Base-by-base conservation (phyloP, 2,329 filamentous ascomycete genomes). In the Claviceps purpurea region DNA sequence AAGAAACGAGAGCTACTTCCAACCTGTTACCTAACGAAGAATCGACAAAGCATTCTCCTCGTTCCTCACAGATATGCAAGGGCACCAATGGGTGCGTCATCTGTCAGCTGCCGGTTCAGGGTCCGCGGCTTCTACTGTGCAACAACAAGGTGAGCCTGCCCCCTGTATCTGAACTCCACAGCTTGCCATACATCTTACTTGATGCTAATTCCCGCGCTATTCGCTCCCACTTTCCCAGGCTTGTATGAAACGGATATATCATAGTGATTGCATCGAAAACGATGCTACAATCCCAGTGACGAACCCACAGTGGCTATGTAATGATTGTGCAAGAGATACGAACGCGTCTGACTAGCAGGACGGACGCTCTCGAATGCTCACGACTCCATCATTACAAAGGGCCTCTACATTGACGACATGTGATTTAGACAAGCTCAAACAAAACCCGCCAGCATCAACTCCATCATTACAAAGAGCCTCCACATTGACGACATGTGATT, bases 21-120 rank as follows among this genome's bases (percentile, higher is more conserved):
- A 38, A 47, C 50, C 11, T 18, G 2, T 39, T 18, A 38, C 18
- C 51, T n/a, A 49, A 51, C 26, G 52, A 50, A 2, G 24, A 14
- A 50, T 39, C 30, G 49, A 56, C 34, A 47, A 65, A 61, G 50
- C 59, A 63, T 49, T 64, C 65, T 16, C 60, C 64, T 16, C 62
- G 61, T 26, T 61, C 62, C 20, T 60, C 65, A 2, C 68, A 69
- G 52, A 66, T 69, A 42, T 66, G 68, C 53, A 73, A 68, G 57
- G 70, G 69, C 20, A 61, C 66, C 20, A 71, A 67, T 38, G 74
- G 75, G 45, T 78, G 75, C 56, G 64, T 63, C 2, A 58, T 73
- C 14, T 80, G 77, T 55, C 70, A 70, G 11, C 67, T 73, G 45
- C 69, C 70, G 5, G 74, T 77, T 22, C 64, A 72, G 22, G 73